Evolutionary conservation across 2,329 filamentous ascomycete genomes (phyloP).

Genomic region (Aspergillus felis): DNA sequence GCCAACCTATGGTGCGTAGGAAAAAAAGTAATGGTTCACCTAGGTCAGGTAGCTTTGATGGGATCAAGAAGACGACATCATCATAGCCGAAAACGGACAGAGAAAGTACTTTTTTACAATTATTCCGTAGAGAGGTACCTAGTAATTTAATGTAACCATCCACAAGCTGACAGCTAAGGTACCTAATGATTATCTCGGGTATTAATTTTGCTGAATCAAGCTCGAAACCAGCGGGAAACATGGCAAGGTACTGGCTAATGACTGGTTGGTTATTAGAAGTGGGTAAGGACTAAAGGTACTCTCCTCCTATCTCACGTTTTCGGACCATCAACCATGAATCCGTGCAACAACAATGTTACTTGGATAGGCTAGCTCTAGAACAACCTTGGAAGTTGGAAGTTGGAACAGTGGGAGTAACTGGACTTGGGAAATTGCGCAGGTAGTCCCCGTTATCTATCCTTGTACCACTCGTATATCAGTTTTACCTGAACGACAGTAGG

Average conservation of each 20-base stretch:
- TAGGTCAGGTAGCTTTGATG: background rate
- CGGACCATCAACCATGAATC: background rate
- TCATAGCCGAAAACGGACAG: slow-evolving; percentile 15
- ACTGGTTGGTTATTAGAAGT: background rate
- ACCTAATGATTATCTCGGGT: background rate
- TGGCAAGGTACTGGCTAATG: background rate
- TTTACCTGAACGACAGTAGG: background rate
- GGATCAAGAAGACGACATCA: background rate
- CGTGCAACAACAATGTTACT: background rate
- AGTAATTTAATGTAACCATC: background rate
- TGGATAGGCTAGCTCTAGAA: background rate
- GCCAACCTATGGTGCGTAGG: background rate
- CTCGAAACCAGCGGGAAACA: background rate
- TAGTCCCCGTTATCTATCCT: no score
- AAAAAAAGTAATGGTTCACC: background rate
- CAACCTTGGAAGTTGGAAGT: background rate
- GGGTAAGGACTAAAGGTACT: background rate
- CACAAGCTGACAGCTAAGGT: background rate
- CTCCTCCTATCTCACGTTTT: background rate
- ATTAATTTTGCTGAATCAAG: background rate
- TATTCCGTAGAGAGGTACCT: background rate
- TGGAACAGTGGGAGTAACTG: no score
- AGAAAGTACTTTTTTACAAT: background rate
- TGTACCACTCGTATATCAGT: no score
- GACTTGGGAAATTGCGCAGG: background rate